These are phyloP conservation scores for Claviceps sp. DNA, from an alignment of 2,329 filamentous ascomycete species.

Conservation along the genomic window DNA sequence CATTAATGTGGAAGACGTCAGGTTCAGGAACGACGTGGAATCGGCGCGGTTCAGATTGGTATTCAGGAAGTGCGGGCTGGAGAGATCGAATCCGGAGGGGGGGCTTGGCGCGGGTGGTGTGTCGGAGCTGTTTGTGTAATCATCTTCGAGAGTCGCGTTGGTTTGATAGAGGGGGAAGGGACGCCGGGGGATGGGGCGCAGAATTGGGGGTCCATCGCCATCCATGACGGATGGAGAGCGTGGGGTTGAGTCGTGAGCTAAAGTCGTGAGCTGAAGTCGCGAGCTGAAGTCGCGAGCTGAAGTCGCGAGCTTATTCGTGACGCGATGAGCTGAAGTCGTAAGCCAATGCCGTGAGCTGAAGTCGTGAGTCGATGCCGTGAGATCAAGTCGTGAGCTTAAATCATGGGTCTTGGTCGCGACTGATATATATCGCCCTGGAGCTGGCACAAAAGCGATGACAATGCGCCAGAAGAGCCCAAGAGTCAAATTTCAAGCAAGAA, in stretches of 20 bases:
- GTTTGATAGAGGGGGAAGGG: slow-evolving; percentile 49
- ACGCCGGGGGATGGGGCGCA: slow-evolving; percentile 59
- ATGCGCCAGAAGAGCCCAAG: no score
- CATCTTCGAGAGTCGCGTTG: slow-evolving; percentile 29
- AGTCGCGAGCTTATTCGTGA: no score
- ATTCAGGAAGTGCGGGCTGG: slow-evolving; percentile 23
- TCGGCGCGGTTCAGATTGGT: slow-evolving; percentile 30
- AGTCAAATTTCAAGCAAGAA: no score
- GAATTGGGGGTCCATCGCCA: slow-evolving; percentile 37
- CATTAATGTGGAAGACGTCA: slow-evolving; percentile 78
- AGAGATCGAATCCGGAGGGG: slow-evolving; percentile 15
- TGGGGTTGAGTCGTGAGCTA: neutral
- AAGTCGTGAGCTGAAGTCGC: neutral
- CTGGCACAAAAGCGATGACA: no score
- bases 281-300: no score
- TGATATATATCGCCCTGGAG: no score
- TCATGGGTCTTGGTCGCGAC: no score
- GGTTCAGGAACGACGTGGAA: slow-evolving; percentile 61
- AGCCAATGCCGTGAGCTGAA: no score
- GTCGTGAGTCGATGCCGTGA: no score
- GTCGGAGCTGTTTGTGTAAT: slow-evolving; percentile 16
- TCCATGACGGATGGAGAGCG: slow-evolving; percentile 16
- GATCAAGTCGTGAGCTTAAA: no score
- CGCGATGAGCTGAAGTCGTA: no score
- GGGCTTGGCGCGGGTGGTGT: slow-evolving; percentile 10